Conservation (phyloP, 805 yeast genomes). For the Metschnikowia cerradonensis region DNA sequence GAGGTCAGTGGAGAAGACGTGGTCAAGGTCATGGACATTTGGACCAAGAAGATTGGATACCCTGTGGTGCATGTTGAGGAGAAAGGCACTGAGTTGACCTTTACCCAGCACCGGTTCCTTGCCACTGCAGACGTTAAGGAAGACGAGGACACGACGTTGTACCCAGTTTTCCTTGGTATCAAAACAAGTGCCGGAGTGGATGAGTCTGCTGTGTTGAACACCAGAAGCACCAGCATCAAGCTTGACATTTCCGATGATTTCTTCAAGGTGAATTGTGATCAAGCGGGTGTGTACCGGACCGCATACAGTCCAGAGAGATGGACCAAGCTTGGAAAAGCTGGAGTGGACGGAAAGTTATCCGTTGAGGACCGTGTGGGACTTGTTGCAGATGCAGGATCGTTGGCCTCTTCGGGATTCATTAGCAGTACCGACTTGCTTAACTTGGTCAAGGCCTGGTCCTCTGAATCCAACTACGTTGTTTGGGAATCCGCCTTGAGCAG, state of each 20-base stretch:
- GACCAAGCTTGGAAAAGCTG: slow-evolving; percentile 60
- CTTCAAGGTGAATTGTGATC: slow-evolving; percentile 69
- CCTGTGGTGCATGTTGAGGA: slow-evolving; percentile 64
- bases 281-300: slow-evolving; percentile 72
- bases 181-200: slow-evolving; percentile 58
- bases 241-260: slow-evolving; percentile 42
- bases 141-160: slow-evolving; percentile 65
- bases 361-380: slow-evolving; percentile 77
- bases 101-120: slow-evolving; percentile 71
- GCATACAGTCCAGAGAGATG: slow-evolving; percentile 67
- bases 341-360: slow-evolving; percentile 53
- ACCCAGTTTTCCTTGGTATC: slow-evolving; percentile 68
- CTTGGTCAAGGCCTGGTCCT: slow-evolving; percentile 57
- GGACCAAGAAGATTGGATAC: slow-evolving; percentile 78
- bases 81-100: slow-evolving; percentile 42
- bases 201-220: slow-evolving; percentile 52
- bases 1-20: slow-evolving; percentile 73
- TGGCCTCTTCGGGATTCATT: slow-evolving; percentile 67
- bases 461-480: slow-evolving; percentile 59
- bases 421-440: slow-evolving; percentile 57
- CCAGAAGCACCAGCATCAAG: slow-evolving; percentile 38
- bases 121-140: slow-evolving; percentile 73
- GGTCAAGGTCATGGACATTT: slow-evolving; percentile 65
- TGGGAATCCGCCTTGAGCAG: slow-evolving; percentile 59
- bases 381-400: slow-evolving; percentile 73